phyloP scores from a whole-genome alignment of 2,329 filamentous ascomycete species.

The Cladobotryum mycophilum region DNA sequence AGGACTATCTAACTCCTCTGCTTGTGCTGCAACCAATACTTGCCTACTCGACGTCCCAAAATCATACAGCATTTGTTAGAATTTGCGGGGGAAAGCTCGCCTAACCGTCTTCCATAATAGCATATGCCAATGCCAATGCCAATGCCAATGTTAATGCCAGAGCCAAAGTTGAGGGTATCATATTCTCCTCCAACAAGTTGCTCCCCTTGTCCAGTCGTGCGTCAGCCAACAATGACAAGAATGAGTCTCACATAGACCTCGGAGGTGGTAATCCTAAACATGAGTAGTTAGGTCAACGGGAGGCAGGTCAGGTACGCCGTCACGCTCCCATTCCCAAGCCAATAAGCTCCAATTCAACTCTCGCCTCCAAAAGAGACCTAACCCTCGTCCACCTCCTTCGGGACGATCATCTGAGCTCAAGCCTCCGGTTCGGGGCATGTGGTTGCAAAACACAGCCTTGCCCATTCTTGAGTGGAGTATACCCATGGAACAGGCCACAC shows the following conservation, averaged over 20 bases:
- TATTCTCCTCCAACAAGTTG: neutral
- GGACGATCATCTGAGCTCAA: constrained; percentile 69
- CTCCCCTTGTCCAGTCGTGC: neutral
- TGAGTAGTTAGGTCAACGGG: constrained; percentile 44
- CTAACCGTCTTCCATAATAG: neutral
- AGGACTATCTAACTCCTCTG: constrained; percentile 47
- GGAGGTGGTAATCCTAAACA: constrained; percentile 41
- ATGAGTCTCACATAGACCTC: constrained; percentile 30
- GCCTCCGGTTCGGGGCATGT: constrained; percentile 76
- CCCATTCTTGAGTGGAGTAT: constrained; percentile 91
- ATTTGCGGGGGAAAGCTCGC: neutral
- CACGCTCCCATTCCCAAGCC: constrained; percentile 67
- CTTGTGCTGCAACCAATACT: constrained; percentile 29
- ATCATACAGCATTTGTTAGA: constrained; percentile 12
- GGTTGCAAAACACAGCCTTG: constrained; percentile 70
- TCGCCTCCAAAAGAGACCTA: constrained; percentile 64
- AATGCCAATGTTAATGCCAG: neutral
- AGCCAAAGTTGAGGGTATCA: neutral
- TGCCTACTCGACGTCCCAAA: constrained; percentile 18
- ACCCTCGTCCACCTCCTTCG: constrained; percentile 51
- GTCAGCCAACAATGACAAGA: constrained; percentile 10
- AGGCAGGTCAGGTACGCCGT: constrained; percentile 31
- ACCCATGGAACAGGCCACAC: constrained; percentile 94
- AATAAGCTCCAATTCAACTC: constrained; percentile 84
- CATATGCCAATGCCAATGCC: neutral